A percentile compares a stretch with the other conserved stretches of the same genome.
These are phyloP conservation scores for Penicillium atrosanguineum DNA, from an alignment of 495 filamentous ascomycete genomes.

Conservation along the genomic window DNA sequence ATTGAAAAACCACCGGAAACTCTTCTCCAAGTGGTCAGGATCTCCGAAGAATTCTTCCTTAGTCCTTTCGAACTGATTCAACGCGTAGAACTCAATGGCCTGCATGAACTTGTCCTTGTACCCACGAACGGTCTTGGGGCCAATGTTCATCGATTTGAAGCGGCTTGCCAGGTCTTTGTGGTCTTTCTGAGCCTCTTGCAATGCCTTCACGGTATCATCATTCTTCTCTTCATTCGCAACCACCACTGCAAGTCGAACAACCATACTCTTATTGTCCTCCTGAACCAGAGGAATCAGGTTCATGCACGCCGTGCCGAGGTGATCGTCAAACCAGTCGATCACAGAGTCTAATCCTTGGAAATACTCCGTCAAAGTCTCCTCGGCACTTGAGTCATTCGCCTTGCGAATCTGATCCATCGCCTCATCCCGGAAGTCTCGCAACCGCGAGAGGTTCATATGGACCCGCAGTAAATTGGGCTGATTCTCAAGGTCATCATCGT, in stretches of 20 bases:
- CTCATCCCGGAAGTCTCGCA: conserved; percentile 91
- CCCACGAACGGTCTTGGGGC: conserved; percentile 84
- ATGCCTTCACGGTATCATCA: conserved; percentile 81
- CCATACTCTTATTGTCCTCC: conserved; percentile 78
- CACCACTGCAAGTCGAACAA: conserved; percentile 86
- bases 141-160: conserved; percentile 92
- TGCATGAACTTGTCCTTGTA: conserved; percentile 95
- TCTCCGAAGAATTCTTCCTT: conserved; percentile 77
- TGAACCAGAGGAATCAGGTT: conserved; percentile 85
- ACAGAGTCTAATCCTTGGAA: conserved; percentile 85
- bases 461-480: conserved; percentile 88
- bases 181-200: conserved; percentile 91
- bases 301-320: conserved; percentile 81
- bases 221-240: conserved; percentile 95
- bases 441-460: conserved; percentile 86
- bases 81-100: conserved; percentile 69
- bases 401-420: conserved; percentile 91
- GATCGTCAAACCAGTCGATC: conserved; percentile 92
- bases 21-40: conserved; percentile 79
- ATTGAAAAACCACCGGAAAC: conserved; percentile 93
- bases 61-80: conserved; percentile 70
- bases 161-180: conserved; percentile 89
- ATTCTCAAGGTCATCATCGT: conserved; percentile 80
- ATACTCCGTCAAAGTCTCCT: conserved; percentile 80
- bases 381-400: conserved; percentile 66